phyloP scores from a whole-genome alignment of 371 early-diverging fungal species.

The Smittium culicis region DNA sequence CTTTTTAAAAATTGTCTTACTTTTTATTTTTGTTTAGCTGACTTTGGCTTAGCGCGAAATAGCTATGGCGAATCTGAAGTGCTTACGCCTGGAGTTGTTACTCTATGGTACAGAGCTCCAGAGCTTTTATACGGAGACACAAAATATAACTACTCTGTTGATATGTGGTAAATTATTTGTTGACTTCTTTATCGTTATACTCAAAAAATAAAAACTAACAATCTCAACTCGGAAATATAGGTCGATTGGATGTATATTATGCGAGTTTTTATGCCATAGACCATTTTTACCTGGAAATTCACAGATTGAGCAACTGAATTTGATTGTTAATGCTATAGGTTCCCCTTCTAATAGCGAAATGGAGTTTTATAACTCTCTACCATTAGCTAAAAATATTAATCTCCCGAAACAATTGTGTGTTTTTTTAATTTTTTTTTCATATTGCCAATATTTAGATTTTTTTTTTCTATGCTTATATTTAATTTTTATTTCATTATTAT shows the following conservation, averaged over 20 bases:
- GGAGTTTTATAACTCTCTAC: background rate
- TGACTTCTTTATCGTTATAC: too few species aligned
- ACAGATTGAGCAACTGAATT: background rate
- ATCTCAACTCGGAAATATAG: slow-evolving; percentile 3
- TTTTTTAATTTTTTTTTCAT: background rate
- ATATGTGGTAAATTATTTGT: slow-evolving; percentile 86
- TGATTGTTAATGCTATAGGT: slow-evolving; percentile 2
- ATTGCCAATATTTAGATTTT: too few species aligned
- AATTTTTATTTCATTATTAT: background rate
- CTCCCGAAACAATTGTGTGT: background rate
- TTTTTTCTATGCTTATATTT: background rate
- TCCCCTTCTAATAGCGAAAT: background rate
- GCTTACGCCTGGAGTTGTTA: slow-evolving; percentile 77
- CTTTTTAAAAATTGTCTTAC: too few species aligned
- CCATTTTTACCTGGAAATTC: slow-evolving; percentile 3
- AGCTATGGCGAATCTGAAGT: background rate
- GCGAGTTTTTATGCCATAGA: slow-evolving; percentile 8
- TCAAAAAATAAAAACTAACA: too few species aligned
- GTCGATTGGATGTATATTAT: slow-evolving; percentile 4
- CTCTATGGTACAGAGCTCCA: slow-evolving; percentile 90
- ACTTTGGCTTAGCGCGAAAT: slow-evolving; percentile 2
- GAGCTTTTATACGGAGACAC: slow-evolving; percentile 90
- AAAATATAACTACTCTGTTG: slow-evolving; percentile 86
- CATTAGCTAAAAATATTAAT: background rate
- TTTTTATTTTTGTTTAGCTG: background rate